A percentile compares a stretch with the other conserved stretches of the same genome.
Conservation (phyloP, 2,329 filamentous ascomycete genomes). For the Grosmannia clavigera region DNA sequence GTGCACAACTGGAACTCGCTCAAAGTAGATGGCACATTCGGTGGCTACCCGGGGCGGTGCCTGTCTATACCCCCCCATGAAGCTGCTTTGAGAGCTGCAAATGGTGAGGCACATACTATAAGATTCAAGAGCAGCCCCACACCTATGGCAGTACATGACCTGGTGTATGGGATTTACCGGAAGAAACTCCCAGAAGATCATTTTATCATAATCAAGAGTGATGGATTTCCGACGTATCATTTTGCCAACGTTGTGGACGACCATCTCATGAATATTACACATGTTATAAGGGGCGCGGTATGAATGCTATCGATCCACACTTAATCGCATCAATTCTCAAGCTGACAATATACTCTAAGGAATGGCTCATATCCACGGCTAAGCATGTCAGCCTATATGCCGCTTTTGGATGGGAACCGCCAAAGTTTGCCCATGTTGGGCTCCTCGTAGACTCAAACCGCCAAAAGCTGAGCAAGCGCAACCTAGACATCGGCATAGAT, state of each 20-base stretch:
- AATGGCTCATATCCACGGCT: constrained; percentile 94
- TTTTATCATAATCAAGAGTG: constrained; percentile 80
- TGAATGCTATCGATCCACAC: constrained; percentile 16
- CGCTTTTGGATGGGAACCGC: constrained; percentile 62
- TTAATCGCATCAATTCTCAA: background rate
- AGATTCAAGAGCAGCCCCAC: constrained; percentile 55
- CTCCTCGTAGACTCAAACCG: constrained; percentile 56
- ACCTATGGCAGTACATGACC: constrained; percentile 57
- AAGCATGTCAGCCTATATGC: constrained; percentile 59
- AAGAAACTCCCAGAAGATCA: constrained; percentile 54
- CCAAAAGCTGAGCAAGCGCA: constrained; percentile 79
- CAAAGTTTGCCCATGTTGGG: constrained; percentile 69
- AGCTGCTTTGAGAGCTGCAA: constrained; percentile 55
- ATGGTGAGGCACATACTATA: constrained; percentile 62
- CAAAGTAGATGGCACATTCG: constrained; percentile 29
- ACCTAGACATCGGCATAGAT: constrained; percentile 39
- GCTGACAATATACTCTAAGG: constrained; percentile 35
- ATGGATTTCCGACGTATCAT: constrained; percentile 91
- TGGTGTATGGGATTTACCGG: constrained; percentile 63
- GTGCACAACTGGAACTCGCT: constrained; percentile 51
- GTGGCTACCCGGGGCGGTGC: constrained; percentile 55
- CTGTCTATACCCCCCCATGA: constrained; percentile 52
- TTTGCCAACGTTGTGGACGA: constrained; percentile 96
- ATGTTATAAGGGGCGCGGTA: constrained; percentile 81
- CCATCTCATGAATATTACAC: constrained; percentile 87